phyloP scores from a whole-genome alignment of 169 alveolate genomes.

The Cryptosporidium parvum region DNA sequence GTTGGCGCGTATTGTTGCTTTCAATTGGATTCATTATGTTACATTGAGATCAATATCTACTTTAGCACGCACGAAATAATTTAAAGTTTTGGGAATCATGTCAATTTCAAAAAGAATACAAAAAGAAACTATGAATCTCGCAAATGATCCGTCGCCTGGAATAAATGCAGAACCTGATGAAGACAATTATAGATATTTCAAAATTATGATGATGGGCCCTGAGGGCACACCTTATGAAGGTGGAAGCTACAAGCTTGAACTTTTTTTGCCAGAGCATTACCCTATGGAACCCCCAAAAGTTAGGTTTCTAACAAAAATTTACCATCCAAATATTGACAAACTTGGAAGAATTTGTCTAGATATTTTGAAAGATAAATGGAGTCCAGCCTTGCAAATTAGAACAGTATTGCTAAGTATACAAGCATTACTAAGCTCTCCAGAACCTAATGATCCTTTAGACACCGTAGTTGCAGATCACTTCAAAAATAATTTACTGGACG shows the following conservation, averaged over 20 bases:
- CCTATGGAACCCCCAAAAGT: constrained; percentile 99
- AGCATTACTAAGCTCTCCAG: constrained; percentile 97
- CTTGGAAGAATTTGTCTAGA: constrained; percentile 99
- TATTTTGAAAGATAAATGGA: constrained; percentile 98
- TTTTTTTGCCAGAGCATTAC: constrained; percentile 96
- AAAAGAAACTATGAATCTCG: constrained; percentile 88
- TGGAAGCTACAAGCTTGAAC: constrained; percentile 94
- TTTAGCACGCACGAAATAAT: neutral
- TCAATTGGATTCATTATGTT: neutral
- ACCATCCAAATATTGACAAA: constrained; percentile 98
- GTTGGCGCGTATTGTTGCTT: neutral
- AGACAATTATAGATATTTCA: constrained; percentile 94
- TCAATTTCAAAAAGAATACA: constrained; percentile 86
- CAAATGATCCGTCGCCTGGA: constrained; percentile 94
- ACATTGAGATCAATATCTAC: neutral
- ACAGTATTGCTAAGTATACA: constrained; percentile 96
- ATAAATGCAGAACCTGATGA: constrained; percentile 93
- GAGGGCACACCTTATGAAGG: constrained; percentile 98
- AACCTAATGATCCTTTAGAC: constrained; percentile 98
- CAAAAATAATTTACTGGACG: constrained; percentile 91
- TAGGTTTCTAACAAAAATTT: constrained; percentile 96
- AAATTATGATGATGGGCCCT: constrained; percentile 96
- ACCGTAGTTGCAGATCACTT: constrained; percentile 96
- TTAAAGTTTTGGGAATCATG: constrained; percentile 46
- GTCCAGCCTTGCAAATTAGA: constrained; percentile 98